A percentile compares a stretch with the other conserved stretches of the same genome.
These are phyloP conservation scores for Phytopythium mirpurense DNA, from an alignment of 352 stramenopile genomes.

Conservation along the genomic window DNA sequence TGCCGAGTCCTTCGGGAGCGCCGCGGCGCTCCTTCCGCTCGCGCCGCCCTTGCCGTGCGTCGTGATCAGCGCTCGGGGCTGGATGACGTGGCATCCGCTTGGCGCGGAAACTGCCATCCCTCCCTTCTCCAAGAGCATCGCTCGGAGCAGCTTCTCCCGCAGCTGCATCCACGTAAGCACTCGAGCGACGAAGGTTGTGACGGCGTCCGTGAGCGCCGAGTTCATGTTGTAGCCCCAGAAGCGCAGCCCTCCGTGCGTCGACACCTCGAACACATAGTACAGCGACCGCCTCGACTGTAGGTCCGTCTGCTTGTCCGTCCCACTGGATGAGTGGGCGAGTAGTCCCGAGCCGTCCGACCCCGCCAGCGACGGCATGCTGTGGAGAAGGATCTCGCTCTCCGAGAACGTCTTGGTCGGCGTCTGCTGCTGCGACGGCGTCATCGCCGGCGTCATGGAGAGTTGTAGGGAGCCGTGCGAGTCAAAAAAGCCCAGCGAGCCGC, in stretches of 20 bases:
- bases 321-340: neutral
- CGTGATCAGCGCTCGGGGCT: conserved; percentile 49
- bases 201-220: conserved; percentile 41
- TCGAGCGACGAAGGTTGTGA: conserved; percentile 45
- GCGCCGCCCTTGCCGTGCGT: conserved; percentile 22
- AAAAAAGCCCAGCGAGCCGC: conserved; percentile 2
- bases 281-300: conserved; percentile 48
- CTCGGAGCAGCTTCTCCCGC: conserved; percentile 53
- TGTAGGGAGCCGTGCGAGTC: conserved; percentile 4
- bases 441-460: neutral
- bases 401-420: conserved; percentile 20
- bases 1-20: conserved; percentile 42
- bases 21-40: conserved; percentile 21
- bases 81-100: conserved; percentile 41
- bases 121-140: conserved; percentile 54
- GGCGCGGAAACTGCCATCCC: conserved; percentile 42
- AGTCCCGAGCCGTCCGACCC: neutral
- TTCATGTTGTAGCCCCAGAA: conserved; percentile 84
- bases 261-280: conserved; percentile 74
- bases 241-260: conserved; percentile 39
- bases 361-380: conserved; percentile 14
- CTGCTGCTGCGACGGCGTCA: conserved; percentile 3
- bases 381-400: conserved; percentile 54
- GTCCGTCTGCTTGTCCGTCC: neutral
- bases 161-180: conserved; percentile 73